These are phyloP conservation scores for Vaucheria bursata DNA, from an alignment of 352 stramenopile genomes.

Conservation along the genomic window DNA sequence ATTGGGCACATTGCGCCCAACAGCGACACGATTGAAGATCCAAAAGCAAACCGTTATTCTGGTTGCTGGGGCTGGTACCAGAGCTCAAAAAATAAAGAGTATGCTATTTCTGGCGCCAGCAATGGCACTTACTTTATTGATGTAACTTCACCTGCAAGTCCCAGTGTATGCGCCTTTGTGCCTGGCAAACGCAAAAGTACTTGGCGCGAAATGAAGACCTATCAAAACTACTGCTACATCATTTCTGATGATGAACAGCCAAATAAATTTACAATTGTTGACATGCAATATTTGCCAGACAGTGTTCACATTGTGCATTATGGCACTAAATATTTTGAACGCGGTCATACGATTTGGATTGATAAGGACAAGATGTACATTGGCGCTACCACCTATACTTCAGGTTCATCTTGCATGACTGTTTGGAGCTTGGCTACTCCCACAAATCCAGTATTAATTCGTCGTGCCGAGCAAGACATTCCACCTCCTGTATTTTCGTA, in stretches of 20 bases:
- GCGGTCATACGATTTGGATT: background rate
- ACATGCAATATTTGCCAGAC: background rate
- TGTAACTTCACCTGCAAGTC: background rate
- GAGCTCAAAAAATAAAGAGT: background rate
- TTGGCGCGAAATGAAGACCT: background rate
- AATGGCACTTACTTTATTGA: constrained; percentile 3
- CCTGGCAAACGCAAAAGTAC: background rate
- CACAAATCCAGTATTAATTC: too few species aligned
- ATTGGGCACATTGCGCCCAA: background rate
- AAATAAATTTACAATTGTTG: background rate
- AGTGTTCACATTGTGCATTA: background rate
- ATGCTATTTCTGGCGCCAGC: background rate
- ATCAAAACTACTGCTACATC: background rate
- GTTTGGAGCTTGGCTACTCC: too few species aligned
- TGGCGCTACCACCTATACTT: too few species aligned
- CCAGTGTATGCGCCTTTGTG: background rate
- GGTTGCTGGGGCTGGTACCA: background rate
- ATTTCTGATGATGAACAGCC: too few species aligned
- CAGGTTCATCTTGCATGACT: too few species aligned
- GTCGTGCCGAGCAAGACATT: too few species aligned
- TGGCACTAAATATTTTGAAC: background rate
- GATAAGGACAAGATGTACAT: too few species aligned
- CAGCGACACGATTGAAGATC: background rate
- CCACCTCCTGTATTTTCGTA: too few species aligned
- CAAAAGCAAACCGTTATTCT: background rate